Evolutionary conservation across 495 filamentous ascomycete genomes (phyloP).

Genomic region (Neurospora terricola): DNA sequence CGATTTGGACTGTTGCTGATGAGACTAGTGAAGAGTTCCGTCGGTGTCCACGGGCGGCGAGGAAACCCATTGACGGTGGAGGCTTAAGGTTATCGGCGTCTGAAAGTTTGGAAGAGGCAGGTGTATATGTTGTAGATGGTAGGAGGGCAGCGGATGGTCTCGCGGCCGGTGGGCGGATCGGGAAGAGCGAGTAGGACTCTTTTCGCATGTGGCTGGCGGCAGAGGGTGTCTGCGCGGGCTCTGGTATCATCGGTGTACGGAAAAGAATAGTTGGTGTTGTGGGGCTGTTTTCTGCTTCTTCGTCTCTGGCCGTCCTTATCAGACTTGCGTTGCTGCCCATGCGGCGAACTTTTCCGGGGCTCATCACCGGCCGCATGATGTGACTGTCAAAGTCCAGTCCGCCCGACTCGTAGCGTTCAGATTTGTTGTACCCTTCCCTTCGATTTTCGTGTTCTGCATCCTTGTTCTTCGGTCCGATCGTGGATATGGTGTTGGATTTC

Average conservation of each 20-base stretch:
- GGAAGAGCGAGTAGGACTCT: constrained; percentile 33
- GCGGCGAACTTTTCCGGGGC: constrained; percentile 16
- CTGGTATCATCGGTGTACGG: constrained; percentile 19
- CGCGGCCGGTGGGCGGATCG: constrained; percentile 16
- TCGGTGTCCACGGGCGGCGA: constrained; percentile 23
- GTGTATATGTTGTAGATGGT: constrained; percentile 34
- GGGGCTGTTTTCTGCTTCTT: constrained; percentile 9
- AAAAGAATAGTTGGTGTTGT: constrained; percentile 18
- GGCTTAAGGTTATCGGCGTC: constrained; percentile 24
- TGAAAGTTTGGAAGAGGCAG: constrained; percentile 11
- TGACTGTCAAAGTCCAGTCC: constrained; percentile 23
- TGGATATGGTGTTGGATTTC: constrained; percentile 33
- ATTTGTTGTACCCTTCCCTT: constrained; percentile 20
- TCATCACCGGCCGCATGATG: constrained; percentile 21
- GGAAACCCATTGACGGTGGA: constrained; percentile 29
- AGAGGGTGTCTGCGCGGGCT: constrained; percentile 16
- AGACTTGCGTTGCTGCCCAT: constrained; percentile 26
- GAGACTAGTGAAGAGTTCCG: constrained; percentile 37
- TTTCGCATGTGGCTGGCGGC: constrained; percentile 22
- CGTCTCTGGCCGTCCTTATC: constrained; percentile 18
- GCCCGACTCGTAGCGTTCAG: constrained; percentile 10
- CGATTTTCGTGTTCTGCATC: constrained; percentile 30
- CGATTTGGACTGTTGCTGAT: constrained; percentile 40
- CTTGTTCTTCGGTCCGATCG: constrained; percentile 32
- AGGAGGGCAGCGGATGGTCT: constrained; percentile 27